phyloP scores from a whole-genome alignment of 1,139 yeast species.

The Yamadazyma epiphylla region DNA sequence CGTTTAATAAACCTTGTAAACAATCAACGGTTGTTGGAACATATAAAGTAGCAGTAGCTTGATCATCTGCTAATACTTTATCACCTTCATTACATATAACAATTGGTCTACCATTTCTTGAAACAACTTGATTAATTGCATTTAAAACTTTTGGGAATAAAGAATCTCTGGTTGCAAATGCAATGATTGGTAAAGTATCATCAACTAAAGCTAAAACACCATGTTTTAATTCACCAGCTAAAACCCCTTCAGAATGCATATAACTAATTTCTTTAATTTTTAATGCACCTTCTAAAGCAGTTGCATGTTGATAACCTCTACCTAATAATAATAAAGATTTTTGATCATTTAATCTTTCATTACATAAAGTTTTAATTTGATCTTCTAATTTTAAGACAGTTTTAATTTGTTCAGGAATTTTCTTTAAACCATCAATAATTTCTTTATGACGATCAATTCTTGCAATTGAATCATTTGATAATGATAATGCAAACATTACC shows the following conservation, averaged over 20 bases:
- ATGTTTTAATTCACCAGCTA: slow-evolving; percentile 98
- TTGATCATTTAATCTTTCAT: slow-evolving; percentile 67
- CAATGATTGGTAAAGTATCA: slow-evolving; percentile 88
- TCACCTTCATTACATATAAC: slow-evolving; percentile 91
- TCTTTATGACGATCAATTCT: slow-evolving; percentile 71
- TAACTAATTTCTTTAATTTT: slow-evolving; percentile 97
- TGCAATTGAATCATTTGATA: slow-evolving; percentile 88
- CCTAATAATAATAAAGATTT: slow-evolving; percentile 89
- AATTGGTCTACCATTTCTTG: slow-evolving; percentile 96
- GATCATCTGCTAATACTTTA: slow-evolving; percentile 48
- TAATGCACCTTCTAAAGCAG: slow-evolving; percentile 97
- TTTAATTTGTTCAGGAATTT: slow-evolving; percentile 82
- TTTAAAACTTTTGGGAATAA: slow-evolving; percentile 94
- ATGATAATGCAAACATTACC: slow-evolving; percentile 92
- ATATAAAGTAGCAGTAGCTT: slow-evolving; percentile 68
- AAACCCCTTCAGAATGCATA: slow-evolving; percentile 98
- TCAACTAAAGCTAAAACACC: slow-evolving; percentile 98
- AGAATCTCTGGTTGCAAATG: slow-evolving; percentile 96
- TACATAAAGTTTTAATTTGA: slow-evolving; percentile 73
- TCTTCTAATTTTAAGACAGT: slow-evolving; percentile 71
- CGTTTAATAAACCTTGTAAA: slow-evolving; percentile 92
- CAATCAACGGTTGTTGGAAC: slow-evolving; percentile 97
- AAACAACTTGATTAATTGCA: slow-evolving; percentile 94
- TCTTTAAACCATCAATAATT: slow-evolving; percentile 81
- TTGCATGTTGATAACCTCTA: slow-evolving; percentile 96